Evolutionary conservation across 2,329 filamentous ascomycete genomes (phyloP).

Genomic region (Meredithiella fracta): DNA sequence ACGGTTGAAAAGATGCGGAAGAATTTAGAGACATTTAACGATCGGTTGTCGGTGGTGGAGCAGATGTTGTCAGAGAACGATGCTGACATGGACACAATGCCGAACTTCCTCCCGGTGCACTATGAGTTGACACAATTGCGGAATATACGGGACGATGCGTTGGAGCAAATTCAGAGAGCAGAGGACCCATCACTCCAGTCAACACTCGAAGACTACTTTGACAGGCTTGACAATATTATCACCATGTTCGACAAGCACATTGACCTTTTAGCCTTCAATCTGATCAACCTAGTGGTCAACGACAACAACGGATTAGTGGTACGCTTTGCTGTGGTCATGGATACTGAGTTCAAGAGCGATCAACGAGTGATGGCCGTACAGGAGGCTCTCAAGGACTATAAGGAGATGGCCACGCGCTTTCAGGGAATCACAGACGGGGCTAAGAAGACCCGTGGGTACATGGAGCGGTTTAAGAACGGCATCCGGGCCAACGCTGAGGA

Average conservation of each 20-base stretch:
- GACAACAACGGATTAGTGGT: constrained; percentile 85
- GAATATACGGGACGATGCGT: constrained; percentile 88
- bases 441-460: constrained; percentile 85
- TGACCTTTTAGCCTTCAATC: constrained; percentile 70
- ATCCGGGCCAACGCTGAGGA: constrained; percentile 57
- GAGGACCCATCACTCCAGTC: constrained; percentile 58
- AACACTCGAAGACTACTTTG: constrained; percentile 82
- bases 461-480: constrained; percentile 78
- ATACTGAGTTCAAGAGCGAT: constrained; percentile 93
- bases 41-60: constrained; percentile 60
- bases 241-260: constrained; percentile 95
- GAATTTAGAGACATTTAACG: constrained; percentile 75
- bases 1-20: constrained; percentile 85
- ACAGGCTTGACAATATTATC: constrained; percentile 68
- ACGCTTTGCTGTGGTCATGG: constrained; percentile 76
- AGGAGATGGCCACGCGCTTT: constrained; percentile 82
- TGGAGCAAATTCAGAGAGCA: constrained; percentile 80
- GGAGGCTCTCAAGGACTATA: constrained; percentile 88
- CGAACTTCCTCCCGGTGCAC: constrained; percentile 75
- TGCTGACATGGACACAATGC: constrained; percentile 72
- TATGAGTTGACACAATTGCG: constrained; percentile 82
- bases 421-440: constrained; percentile 90
- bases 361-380: constrained; percentile 79
- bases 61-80: constrained; percentile 69
- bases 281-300: constrained; percentile 71